Evolutionary conservation across 192 early-diverging fungal genomes (phyloP).

Genomic region (Phycomyces nitens): DNA sequence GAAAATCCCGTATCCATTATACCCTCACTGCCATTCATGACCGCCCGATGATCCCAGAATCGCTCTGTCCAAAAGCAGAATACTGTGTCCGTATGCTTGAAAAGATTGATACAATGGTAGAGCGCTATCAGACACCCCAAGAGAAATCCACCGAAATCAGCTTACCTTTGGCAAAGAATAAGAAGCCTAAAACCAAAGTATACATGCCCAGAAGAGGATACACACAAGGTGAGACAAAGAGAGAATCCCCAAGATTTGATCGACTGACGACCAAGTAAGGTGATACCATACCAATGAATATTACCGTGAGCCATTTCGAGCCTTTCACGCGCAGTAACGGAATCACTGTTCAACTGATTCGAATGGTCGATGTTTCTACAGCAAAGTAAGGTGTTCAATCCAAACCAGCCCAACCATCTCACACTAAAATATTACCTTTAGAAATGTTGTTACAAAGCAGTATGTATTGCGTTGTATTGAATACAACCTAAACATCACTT

Average conservation of each 20-base stretch:
- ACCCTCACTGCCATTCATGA: slow-evolving; percentile 27
- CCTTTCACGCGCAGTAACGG: background rate
- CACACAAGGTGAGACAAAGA: slow-evolving; percentile 15
- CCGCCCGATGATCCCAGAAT: slow-evolving; percentile 29
- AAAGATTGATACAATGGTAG: slow-evolving; percentile 21
- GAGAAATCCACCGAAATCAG: slow-evolving; percentile 10
- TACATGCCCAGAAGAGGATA: slow-evolving; percentile 23
- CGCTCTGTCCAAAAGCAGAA: slow-evolving; percentile 21
- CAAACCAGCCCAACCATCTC: background rate
- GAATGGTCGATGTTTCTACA: slow-evolving; percentile 14
- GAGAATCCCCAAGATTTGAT: background rate
- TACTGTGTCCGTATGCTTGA: slow-evolving; percentile 34
- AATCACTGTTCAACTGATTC: slow-evolving; percentile 15
- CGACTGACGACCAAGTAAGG: slow-evolving; percentile 2
- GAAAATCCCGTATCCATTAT: slow-evolving; percentile 10
- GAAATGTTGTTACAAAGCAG: slow-evolving; percentile 3
- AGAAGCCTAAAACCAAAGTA: slow-evolving; percentile 2
- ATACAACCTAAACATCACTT: slow-evolving; percentile 5
- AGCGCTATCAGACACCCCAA: slow-evolving; percentile 2
- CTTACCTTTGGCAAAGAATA: slow-evolving; percentile 4
- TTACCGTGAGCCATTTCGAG: slow-evolving; percentile 21
- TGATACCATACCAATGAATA: slow-evolving; percentile 18
- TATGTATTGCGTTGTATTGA: slow-evolving; percentile 1
- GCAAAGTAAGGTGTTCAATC: background rate
- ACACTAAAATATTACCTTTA: background rate